These are phyloP conservation scores for Fomitopsis palustris DNA, from an alignment of 1,284 basidiomycete genomes.

Conservation along the genomic window DNA sequence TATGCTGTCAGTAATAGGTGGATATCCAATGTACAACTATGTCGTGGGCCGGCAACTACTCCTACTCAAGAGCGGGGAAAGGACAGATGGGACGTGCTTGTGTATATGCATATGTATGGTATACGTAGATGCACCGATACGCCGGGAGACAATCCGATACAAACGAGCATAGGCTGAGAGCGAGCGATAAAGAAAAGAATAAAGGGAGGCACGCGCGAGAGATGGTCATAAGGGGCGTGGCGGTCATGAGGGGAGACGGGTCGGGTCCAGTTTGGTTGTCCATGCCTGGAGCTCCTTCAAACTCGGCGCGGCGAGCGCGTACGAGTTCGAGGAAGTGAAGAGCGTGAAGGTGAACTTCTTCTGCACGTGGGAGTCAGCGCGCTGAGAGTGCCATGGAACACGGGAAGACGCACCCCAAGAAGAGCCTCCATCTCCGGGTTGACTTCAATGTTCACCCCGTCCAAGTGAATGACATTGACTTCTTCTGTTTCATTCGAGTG, in stretches of 20 bases:
- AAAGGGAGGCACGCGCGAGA: not conserved
- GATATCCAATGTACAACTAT: slow-evolving; percentile 26
- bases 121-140: slow-evolving; percentile 16
- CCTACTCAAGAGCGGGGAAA: not conserved
- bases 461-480: slow-evolving; percentile 80
- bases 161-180: slow-evolving; percentile 5
- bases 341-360: slow-evolving; percentile 83
- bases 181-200: slow-evolving; percentile 1
- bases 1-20: slow-evolving; percentile 20
- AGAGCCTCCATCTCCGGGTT: slow-evolving; percentile 86
- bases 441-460: slow-evolving; percentile 81
- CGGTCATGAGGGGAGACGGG: slow-evolving; percentile 36
- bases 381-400: not conserved
- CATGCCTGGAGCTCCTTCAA: slow-evolving; percentile 81
- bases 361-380: slow-evolving; percentile 37
- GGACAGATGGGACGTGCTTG: not conserved
- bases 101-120: slow-evolving; percentile 15
- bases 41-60: slow-evolving; percentile 8
- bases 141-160: slow-evolving; percentile 2
- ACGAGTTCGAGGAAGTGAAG: slow-evolving; percentile 87
- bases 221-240: slow-evolving; percentile 2
- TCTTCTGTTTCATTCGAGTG: slow-evolving; percentile 83
- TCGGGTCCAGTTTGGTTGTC: slow-evolving; percentile 80
- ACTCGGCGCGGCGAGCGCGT: slow-evolving; percentile 79
- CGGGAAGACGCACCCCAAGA: slow-evolving; percentile 63